phyloP scores from a whole-genome alignment of 2,329 filamentous ascomycete genomes.

The Monilinia aucupariae region DNA sequence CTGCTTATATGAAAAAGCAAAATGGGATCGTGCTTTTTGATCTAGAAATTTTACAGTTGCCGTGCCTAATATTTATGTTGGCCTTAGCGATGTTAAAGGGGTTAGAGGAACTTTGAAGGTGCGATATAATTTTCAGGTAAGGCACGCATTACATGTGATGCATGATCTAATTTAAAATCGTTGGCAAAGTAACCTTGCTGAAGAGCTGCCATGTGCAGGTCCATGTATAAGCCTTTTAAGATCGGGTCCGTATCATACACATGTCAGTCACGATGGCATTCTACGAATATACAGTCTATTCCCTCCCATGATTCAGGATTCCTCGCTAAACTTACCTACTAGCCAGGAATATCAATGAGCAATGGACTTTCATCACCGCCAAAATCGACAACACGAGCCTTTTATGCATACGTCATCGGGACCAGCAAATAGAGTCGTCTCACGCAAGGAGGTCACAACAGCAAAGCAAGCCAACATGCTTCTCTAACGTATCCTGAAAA shows the following conservation, averaged over 20 bases:
- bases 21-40: constrained; percentile 56
- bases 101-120: constrained; percentile 47
- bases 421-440: constrained; percentile 31
- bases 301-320: background rate
- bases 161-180: background rate
- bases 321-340: background rate
- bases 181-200: constrained; percentile 33
- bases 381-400: constrained; percentile 36
- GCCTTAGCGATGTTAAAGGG: constrained; percentile 46
- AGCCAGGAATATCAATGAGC: background rate
- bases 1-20: constrained; percentile 47
- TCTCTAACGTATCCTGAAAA: constrained; percentile 43
- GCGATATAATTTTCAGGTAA: constrained; percentile 32
- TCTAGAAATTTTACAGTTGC: constrained; percentile 58
- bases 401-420: constrained; percentile 29
- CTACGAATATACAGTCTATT: background rate
- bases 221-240: background rate
- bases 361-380: background rate
- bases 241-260: background rate
- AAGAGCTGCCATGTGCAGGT: constrained; percentile 44
- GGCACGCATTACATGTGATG: constrained; percentile 1
- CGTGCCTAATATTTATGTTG: constrained; percentile 48
- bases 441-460: constrained; percentile 31
- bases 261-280: background rate
- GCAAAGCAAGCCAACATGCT: constrained; percentile 34